phyloP scores from a whole-genome alignment of 1,139 yeast genomes.

The Taphrina populina region DNA sequence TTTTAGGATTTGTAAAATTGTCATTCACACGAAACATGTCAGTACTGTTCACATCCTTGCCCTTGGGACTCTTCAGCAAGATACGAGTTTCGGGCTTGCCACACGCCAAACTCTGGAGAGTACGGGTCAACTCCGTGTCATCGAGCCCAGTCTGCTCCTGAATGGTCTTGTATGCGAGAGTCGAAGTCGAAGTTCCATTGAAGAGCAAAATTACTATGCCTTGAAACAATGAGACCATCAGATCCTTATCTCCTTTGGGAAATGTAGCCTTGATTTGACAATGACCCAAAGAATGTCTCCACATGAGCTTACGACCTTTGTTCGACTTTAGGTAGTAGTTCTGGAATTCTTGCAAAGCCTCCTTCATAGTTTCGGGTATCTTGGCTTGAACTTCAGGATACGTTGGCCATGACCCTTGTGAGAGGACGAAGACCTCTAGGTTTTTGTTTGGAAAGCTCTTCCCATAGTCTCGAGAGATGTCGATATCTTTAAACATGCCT shows the following conservation, averaged over 20 bases:
- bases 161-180: constrained; percentile 41
- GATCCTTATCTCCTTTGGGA: constrained; percentile 44
- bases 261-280: constrained; percentile 45
- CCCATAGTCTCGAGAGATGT: constrained; percentile 40
- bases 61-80: constrained; percentile 41
- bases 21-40: constrained; percentile 44
- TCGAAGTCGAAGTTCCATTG: constrained; percentile 39
- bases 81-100: constrained; percentile 41
- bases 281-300: constrained; percentile 44
- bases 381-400: constrained; percentile 44
- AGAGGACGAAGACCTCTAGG: constrained; percentile 43
- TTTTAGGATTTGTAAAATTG: constrained; percentile 42
- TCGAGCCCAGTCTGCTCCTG: constrained; percentile 40
- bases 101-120: constrained; percentile 43
- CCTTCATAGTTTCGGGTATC: constrained; percentile 42
- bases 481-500: constrained; percentile 47
- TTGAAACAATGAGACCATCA: constrained; percentile 43
- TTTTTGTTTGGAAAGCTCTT: constrained; percentile 36
- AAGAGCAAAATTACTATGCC: constrained; percentile 44
- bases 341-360: constrained; percentile 41
- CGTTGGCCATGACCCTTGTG: constrained; percentile 45
- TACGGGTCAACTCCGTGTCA: constrained; percentile 40
- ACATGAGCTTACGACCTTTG: constrained; percentile 42
- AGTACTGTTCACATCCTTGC: constrained; percentile 39
- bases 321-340: constrained; percentile 41